phyloP scores from a whole-genome alignment of 345 rosid genomes.

The Sisymbrium altissimum region DNA sequence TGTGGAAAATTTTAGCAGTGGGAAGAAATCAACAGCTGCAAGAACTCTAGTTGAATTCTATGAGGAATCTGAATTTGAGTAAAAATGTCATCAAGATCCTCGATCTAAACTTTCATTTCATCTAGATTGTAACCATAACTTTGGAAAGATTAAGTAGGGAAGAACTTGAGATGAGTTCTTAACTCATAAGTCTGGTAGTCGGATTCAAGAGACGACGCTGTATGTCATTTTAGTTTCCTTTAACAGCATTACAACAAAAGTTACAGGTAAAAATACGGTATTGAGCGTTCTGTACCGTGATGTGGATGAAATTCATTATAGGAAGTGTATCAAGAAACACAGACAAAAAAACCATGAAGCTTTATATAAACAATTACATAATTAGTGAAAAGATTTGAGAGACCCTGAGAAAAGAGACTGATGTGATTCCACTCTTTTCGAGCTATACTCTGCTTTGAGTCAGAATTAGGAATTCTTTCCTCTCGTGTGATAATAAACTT shows the following conservation, averaged over 20 bases:
- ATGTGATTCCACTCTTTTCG: slow-evolving; percentile 65
- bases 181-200: slow-evolving; percentile 71
- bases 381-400: slow-evolving; percentile 62
- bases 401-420: slow-evolving; percentile 57
- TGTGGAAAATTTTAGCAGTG: slow-evolving; percentile 45
- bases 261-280: slow-evolving; percentile 69
- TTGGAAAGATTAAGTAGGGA: slow-evolving; percentile 59
- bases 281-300: not conserved
- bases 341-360: slow-evolving; percentile 24
- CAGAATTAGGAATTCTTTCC: not conserved
- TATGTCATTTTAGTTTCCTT: slow-evolving; percentile 71
- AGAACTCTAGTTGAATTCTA: slow-evolving; percentile 46
- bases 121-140: slow-evolving; percentile 66
- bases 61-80: slow-evolving; percentile 46
- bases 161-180: slow-evolving; percentile 38
- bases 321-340: slow-evolving; percentile 53
- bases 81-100: slow-evolving; percentile 41
- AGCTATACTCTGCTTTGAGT: slow-evolving; percentile 37
- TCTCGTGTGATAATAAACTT: not conserved
- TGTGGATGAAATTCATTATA: slow-evolving; percentile 28
- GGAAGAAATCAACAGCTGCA: slow-evolving; percentile 37
- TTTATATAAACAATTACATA: slow-evolving; percentile 43
- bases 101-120: slow-evolving; percentile 53
- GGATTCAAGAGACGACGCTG: slow-evolving; percentile 53
- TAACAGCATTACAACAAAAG: slow-evolving; percentile 60